phyloP scores from a whole-genome alignment of 1,284 basidiomycete species.

The Cryptococcus amylolentus region DNA sequence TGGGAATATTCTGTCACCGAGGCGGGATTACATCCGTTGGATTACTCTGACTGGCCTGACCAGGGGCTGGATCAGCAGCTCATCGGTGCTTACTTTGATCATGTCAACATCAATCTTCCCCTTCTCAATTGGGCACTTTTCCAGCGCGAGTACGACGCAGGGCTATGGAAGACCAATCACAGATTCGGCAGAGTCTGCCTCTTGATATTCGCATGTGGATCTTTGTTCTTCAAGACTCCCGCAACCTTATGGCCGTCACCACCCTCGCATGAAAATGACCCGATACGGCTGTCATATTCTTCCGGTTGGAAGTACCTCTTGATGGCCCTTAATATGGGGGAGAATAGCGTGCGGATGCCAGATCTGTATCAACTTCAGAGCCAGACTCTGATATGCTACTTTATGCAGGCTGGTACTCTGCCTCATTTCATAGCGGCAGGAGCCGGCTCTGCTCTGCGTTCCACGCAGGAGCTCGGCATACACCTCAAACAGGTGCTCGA shows the following conservation, averaged over 20 bases:
- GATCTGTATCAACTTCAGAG: constrained; percentile 70
- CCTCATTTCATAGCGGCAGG: constrained; percentile 70
- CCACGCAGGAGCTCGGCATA: constrained; percentile 55
- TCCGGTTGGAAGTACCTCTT: constrained; percentile 72
- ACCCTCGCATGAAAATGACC: constrained; percentile 39
- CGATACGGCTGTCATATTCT: constrained; percentile 51
- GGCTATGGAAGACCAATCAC: constrained; percentile 59
- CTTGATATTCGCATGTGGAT: constrained; percentile 69
- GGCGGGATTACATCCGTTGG: constrained; percentile 33
- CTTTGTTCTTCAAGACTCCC: constrained; percentile 58
- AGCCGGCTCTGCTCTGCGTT: constrained; percentile 64
- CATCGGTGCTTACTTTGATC: constrained; percentile 65
- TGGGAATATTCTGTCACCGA: constrained; percentile 48
- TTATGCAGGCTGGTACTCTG: constrained; percentile 59
- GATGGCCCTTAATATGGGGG: constrained; percentile 59
- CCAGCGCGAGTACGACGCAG: constrained; percentile 58
- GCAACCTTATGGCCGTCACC: constrained; percentile 21
- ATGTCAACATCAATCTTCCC: constrained; percentile 62
- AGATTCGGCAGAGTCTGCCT: constrained; percentile 67
- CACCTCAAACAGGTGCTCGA: constrained; percentile 40
- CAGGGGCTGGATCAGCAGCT: constrained; percentile 61
- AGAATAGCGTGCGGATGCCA: constrained; percentile 57
- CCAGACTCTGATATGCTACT: constrained; percentile 50
- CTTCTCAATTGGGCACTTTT: constrained; percentile 75
- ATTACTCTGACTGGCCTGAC: constrained; percentile 44